Percentiles rank a stretch among this genome's conserved stretches.
Evolutionary conservation across 164 flowering plant genomes (phyloP).

Genomic region (Warburgia ugandensis): DNA sequence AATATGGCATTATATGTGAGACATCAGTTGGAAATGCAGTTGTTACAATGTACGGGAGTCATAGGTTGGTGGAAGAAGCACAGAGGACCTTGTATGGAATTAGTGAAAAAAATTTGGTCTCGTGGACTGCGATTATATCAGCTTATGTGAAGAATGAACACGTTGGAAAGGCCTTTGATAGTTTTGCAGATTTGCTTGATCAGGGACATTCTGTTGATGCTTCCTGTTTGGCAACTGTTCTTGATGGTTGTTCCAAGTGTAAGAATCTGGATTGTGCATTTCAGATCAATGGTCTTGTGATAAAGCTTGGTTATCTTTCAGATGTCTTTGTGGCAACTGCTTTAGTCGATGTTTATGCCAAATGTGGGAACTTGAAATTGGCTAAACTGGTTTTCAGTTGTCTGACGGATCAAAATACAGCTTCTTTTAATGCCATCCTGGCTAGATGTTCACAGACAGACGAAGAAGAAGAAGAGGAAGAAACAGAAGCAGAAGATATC

Average conservation of each 20-base stretch:
- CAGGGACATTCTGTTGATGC: conserved; percentile 19
- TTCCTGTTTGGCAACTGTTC: conserved; percentile 17
- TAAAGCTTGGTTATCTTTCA: conserved; percentile 18
- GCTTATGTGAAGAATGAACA: conserved; percentile 21
- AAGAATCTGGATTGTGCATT: conserved; percentile 16
- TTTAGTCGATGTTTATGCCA: conserved; percentile 27
- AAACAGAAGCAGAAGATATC: conserved; percentile 16
- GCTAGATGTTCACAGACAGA: conserved; percentile 14
- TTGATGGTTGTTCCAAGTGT: conserved; percentile 30
- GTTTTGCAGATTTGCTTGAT: conserved; percentile 17
- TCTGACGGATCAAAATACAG: conserved; percentile 13
- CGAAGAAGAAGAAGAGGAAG: conserved; percentile 14
- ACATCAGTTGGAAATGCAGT: conserved; percentile 25
- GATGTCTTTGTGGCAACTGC: conserved; percentile 24
- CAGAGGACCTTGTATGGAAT: conserved; percentile 21
- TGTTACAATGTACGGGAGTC: conserved; percentile 23
- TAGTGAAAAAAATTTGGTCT: conserved; percentile 23
- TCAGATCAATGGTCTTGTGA: conserved; percentile 26
- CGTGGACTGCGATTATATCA: conserved; percentile 37
- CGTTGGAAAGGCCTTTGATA: conserved; percentile 14
- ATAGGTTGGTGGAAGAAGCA: conserved; percentile 26
- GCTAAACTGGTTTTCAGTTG: conserved; percentile 19
- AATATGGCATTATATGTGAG: conserved; percentile 13
- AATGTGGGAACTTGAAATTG: conserved; percentile 14
- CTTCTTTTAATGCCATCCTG: conserved; percentile 27